Evolutionary conservation across 2,329 filamentous ascomycete genomes (phyloP), one percentile per base, ranked within the genome.

Genomic region (Ascosphaera apis): DNA sequence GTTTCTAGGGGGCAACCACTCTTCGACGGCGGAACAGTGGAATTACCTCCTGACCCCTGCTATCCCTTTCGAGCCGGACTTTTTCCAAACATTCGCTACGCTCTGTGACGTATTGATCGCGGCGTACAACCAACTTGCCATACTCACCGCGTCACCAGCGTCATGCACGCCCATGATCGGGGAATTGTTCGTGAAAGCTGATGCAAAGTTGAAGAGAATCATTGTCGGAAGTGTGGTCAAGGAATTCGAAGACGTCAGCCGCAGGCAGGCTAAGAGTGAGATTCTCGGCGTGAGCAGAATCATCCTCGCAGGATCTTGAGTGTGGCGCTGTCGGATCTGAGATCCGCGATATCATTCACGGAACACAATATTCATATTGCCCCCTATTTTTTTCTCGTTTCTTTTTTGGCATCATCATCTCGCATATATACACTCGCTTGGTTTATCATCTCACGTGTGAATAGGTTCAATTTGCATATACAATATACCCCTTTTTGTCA

Each of bases 71-170:
- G 84, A 95, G 43, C 88, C 88, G 0, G 88, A 98, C 55, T 98
- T 92, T 49, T 88, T 86, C 54, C 83, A 91, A 58, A 93, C 84
- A 0, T 95, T 95, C 58, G 77, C 83, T 11, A 93, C 88, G 9
- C 65, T 98, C 4, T 95, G 88, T 58, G 88, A 98, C 51, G 81
- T 91, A 2, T 61, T 98, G 41, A 91, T 93, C 47, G 88, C 95
- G 53, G 81, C 75, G 48, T 98, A 98, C 57, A 72, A 73, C 25
- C 71, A 74, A 37, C 69, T 98, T 18, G 61, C 91, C 47, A 65
- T 63, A 31, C 62, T 98, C 40, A 62, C 95, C 15, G 66, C 73
- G n/a, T 71, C 72, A 2, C 76, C 84, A 1, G 69, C 76, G 17
- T 67, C 78, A 35, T 88, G 80, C 49, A 69, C 65, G 3, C 66